Percentiles rank a stretch among this genome's conserved stretches.
Evolutionary conservation across 495 filamentous ascomycete genomes (phyloP).

Genomic region (Echria macrotheca): DNA sequence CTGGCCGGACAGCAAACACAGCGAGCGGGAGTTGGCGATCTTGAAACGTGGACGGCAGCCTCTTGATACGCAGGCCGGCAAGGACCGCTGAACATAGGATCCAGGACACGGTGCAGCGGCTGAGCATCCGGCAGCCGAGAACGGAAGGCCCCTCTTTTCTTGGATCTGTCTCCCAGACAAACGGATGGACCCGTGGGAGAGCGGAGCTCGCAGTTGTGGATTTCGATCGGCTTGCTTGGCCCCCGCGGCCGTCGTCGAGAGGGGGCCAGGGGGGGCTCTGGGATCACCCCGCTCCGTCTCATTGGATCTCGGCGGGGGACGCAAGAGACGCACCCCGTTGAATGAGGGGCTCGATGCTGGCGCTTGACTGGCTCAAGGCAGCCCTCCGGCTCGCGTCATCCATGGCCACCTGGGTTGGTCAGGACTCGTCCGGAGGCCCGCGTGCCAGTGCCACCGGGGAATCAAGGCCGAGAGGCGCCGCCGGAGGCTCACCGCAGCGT

Average conservation of each 20-base stretch:
- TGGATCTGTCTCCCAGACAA: background rate
- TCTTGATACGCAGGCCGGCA: conserved; percentile 2
- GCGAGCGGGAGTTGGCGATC: background rate
- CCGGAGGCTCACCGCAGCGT: conserved; percentile 1
- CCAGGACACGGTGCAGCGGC: background rate
- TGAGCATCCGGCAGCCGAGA: conserved; percentile 2
- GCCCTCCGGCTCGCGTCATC: conserved; percentile 11
- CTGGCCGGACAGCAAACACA: background rate
- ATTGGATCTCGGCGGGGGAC: conserved; percentile 1
- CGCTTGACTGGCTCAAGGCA: conserved; percentile 4
- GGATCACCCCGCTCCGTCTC: background rate
- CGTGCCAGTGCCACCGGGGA: background rate
- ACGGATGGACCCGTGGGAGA: conserved; percentile 9
- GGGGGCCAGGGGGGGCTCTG: conserved; percentile 4
- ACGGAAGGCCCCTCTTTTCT: conserved; percentile 1
- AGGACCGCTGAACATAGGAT: background rate
- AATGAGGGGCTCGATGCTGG: background rate
- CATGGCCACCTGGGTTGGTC: conserved; percentile 2
- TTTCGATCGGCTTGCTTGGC: conserved; percentile 9
- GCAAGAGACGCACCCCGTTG: conserved; percentile 8
- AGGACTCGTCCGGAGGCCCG: background rate
- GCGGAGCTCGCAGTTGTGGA: conserved; percentile 5
- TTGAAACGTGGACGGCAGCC: background rate
- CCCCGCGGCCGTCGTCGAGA: background rate
- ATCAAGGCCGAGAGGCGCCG: background rate